These are phyloP conservation scores for Coemansia sp. DNA, from an alignment of 192 early-diverging fungal species.

Conservation along the genomic window DNA sequence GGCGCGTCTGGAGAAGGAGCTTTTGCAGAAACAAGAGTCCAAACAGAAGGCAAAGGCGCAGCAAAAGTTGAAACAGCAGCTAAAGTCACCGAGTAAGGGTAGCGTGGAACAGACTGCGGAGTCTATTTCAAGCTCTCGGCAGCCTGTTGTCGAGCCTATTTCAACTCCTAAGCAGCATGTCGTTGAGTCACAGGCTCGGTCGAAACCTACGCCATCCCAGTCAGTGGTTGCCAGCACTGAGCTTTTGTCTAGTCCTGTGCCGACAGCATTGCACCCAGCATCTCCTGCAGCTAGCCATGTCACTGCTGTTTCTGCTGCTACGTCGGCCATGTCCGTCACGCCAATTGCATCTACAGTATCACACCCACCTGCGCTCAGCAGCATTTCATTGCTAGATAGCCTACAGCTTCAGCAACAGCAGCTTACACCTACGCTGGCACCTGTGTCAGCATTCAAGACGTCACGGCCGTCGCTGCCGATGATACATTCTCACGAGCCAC, in stretches of 20 bases:
- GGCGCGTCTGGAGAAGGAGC: constrained; percentile 9
- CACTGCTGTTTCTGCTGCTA: not conserved
- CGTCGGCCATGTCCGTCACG: not conserved
- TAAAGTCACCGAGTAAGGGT: not conserved
- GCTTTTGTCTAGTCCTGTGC: not conserved
- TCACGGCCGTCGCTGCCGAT: constrained; percentile 27
- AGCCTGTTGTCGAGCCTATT: not conserved
- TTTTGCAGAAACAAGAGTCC: not conserved
- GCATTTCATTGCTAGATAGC: constrained; percentile 27
- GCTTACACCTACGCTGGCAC: constrained; percentile 8
- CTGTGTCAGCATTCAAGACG: constrained; percentile 15
- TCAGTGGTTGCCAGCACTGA: not conserved
- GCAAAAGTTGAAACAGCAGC: constrained; percentile 6
- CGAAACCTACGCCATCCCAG: not conserved
- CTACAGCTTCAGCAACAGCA: constrained; percentile 10
- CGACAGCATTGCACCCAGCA: no score
- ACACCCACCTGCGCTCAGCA: constrained; percentile 2
- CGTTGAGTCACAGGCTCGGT: not conserved
- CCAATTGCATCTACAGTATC: not conserved
- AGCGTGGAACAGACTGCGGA: not conserved
- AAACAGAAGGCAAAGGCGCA: constrained; percentile 9
- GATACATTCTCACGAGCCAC: constrained; percentile 12
- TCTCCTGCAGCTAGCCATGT: not conserved
- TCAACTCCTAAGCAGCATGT: not conserved
- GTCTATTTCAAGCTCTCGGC: not conserved